phyloP scores from a whole-genome alignment of 2,329 filamentous ascomycete species.

The Beauveria varroae region DNA sequence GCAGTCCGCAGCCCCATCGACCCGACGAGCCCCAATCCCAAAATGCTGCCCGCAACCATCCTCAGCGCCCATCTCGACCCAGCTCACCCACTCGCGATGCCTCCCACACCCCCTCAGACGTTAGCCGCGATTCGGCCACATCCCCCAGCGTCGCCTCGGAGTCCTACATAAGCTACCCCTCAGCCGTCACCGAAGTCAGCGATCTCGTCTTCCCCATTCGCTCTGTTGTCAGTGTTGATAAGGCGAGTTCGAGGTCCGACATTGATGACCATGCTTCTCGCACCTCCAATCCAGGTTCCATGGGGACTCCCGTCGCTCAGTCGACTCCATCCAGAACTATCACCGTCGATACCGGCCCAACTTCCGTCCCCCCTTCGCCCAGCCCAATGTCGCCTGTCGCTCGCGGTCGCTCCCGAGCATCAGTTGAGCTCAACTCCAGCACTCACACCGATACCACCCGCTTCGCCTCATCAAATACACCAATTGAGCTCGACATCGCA shows the following conservation, averaged over 20 bases:
- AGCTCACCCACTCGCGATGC: background rate
- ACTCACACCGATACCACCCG: constrained; percentile 38
- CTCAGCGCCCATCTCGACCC: background rate
- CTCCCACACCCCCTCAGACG: background rate
- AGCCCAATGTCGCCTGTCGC: background rate
- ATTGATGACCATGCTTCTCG: constrained; percentile 32
- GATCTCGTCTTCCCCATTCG: constrained; percentile 75
- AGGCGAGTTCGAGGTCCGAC: constrained; percentile 32
- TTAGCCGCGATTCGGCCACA: background rate
- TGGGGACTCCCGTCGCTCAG: constrained; percentile 23
- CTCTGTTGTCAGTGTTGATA: constrained; percentile 68
- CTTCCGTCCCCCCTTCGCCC: background rate
- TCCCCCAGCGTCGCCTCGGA: constrained; percentile 3
- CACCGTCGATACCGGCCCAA: constrained; percentile 20
- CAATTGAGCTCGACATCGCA: constrained; percentile 27
- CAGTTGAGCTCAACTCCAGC: constrained; percentile 32
- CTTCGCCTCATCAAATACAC: constrained; percentile 23
- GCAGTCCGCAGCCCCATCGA: background rate
- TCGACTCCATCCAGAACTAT: constrained; percentile 21
- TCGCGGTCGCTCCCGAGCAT: constrained; percentile 13
- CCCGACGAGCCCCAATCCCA: constrained; percentile 2
- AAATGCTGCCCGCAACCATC: background rate
- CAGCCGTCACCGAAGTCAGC: constrained; percentile 27
- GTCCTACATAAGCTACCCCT: constrained; percentile 19
- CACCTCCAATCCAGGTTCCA: constrained; percentile 25